phyloP scores from a whole-genome alignment of 257 asterid species.

The Coffea eugenioides region DNA sequence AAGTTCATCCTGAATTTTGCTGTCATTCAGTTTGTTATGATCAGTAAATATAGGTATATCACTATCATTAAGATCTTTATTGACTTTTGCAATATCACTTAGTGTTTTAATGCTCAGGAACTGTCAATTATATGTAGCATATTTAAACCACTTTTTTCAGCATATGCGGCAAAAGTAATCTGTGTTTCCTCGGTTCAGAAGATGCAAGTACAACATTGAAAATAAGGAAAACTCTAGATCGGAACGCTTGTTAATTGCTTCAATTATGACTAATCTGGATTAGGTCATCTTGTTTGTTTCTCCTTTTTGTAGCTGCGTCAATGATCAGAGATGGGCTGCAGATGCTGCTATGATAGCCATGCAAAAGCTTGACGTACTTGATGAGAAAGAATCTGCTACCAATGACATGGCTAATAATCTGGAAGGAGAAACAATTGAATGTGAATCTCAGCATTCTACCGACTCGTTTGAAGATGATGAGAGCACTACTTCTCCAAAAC shows the following conservation, averaged over 20 bases:
- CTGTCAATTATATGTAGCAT: not conserved
- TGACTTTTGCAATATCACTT: not conserved
- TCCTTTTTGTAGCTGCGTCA: slow-evolving; percentile 33
- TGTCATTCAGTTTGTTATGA: not conserved
- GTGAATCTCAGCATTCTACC: not conserved
- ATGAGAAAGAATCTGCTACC: slow-evolving; percentile 27
- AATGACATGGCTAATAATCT: slow-evolving; percentile 18
- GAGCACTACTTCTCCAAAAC: not conserved
- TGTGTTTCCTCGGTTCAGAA: not conserved
- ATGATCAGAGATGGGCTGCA: slow-evolving; percentile 43
- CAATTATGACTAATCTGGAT: not conserved
- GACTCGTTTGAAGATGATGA: slow-evolving; percentile 17
- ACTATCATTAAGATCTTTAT: not conserved
- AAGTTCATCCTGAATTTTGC: not conserved
- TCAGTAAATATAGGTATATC: not conserved
- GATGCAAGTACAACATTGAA: not conserved
- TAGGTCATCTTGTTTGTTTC: not conserved
- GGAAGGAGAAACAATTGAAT: slow-evolving; percentile 26
- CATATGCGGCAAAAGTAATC: not conserved
- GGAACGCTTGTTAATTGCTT: not conserved
- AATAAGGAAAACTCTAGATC: not conserved
- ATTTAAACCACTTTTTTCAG: not conserved
- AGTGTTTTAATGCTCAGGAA: not conserved
- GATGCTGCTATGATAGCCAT: slow-evolving; percentile 48
- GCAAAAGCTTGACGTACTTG: slow-evolving; percentile 49